These are phyloP conservation scores for Kodamaea sp. DNA, from an alignment of 1,139 yeast genomes.

Conservation along the genomic window DNA sequence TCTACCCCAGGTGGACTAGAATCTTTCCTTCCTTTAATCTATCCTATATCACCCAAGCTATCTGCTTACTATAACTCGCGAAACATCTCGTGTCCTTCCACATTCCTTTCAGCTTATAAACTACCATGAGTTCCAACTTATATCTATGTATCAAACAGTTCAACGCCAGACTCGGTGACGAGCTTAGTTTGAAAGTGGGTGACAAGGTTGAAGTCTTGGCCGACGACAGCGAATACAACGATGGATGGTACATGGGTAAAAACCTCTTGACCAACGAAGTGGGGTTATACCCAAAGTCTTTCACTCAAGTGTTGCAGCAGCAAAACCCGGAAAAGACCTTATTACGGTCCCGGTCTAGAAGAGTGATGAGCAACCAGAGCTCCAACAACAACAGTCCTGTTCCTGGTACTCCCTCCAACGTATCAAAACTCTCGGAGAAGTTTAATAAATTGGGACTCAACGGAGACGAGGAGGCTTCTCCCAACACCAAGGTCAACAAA, in stretches of 20 bases:
- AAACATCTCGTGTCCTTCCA: neutral
- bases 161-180: conserved; percentile 86
- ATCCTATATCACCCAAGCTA: no score
- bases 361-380: conserved; percentile 27
- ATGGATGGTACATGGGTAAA: conserved; percentile 96
- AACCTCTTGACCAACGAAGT: conserved; percentile 69
- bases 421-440: conserved; percentile 19
- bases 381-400: conserved; percentile 3
- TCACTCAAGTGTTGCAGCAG: conserved; percentile 53
- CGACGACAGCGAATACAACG: conserved; percentile 90
- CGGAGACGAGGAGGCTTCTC: conserved; percentile 16
- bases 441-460: conserved; percentile 18
- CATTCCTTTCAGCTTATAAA: neutral
- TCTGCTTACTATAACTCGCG: neutral
- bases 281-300: conserved; percentile 88
- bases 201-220: conserved; percentile 87
- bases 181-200: conserved; percentile 74
- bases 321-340: conserved; percentile 25
- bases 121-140: conserved; percentile 18
- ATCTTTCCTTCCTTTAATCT: no score
- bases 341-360: conserved; percentile 61
- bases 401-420: conserved; percentile 12
- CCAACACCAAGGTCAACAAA: conserved; percentile 37
- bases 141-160: conserved; percentile 79
- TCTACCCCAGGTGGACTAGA: no score